Conservation (phyloP, 345 rosid species). For the Hibiscus mutabilis region DNA sequence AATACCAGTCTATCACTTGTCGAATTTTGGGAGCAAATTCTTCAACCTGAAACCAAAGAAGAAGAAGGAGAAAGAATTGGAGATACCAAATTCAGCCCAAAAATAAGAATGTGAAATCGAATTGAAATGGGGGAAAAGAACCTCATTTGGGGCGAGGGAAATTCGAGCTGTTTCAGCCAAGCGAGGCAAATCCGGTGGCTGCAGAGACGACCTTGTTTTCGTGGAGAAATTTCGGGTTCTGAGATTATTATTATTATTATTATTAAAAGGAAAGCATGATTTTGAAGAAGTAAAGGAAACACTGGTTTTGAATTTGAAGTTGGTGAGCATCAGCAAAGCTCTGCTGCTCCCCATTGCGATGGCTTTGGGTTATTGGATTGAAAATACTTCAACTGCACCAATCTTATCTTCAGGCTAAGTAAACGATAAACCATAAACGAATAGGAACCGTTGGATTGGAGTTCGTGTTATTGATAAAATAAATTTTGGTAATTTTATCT, state of each 20-base stretch:
- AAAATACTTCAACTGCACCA: too few relatives aligned
- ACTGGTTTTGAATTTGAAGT: neutral
- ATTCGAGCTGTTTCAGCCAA: slow-evolving; percentile 82
- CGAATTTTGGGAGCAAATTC: slow-evolving; percentile 16
- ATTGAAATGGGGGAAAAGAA: slow-evolving; percentile 5
- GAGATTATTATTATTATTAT: neutral
- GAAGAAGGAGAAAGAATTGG: neutral
- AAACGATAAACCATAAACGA: too few relatives aligned
- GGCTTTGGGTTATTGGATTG: neutral
- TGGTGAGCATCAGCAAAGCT: slow-evolving; percentile 22
- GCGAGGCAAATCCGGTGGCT: slow-evolving; percentile 57
- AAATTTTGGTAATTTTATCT: too few relatives aligned
- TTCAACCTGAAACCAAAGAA: slow-evolving; percentile 4
- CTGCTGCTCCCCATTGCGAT: slow-evolving; percentile 22
- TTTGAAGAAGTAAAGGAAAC: slow-evolving; percentile 1
- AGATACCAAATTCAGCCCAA: neutral
- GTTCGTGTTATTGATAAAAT: too few relatives aligned
- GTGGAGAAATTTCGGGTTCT: slow-evolving; percentile 30
- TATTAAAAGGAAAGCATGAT: neutral
- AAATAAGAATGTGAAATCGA: neutral
- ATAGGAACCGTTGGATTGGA: too few relatives aligned
- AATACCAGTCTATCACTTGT: slow-evolving; percentile 64
- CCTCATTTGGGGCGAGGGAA: slow-evolving; percentile 62
- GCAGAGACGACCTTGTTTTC: slow-evolving; percentile 33
- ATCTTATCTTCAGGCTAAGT: too few relatives aligned